Evolutionary conservation across 495 filamentous ascomycete genomes (phyloP).

Genomic region (Penicillium lagena): DNA sequence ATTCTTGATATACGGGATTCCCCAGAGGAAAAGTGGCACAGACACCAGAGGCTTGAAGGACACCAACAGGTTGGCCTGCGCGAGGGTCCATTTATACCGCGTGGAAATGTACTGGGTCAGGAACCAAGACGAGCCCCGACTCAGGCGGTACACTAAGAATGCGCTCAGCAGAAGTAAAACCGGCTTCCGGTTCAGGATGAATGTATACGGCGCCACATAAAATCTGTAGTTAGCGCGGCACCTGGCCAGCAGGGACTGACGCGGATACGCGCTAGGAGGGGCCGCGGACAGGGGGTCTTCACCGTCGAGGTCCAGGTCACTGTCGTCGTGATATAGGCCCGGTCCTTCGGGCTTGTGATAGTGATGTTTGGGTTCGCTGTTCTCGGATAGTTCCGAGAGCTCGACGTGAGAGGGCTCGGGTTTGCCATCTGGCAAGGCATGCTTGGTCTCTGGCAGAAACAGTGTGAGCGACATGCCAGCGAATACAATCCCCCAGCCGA

Average conservation of each 20-base stretch:
- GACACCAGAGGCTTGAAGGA: conserved; percentile 43
- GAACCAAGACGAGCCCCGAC: conserved; percentile 44
- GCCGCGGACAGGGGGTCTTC: conserved; percentile 8
- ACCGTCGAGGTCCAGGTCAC: conserved; percentile 9
- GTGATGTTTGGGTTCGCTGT: conserved; percentile 6
- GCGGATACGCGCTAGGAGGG: too few species aligned
- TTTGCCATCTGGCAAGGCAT: conserved; percentile 12
- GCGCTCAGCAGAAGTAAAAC: conserved; percentile 40
- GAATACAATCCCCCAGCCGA: conserved; percentile 36
- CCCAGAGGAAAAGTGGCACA: conserved; percentile 43
- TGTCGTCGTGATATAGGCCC: conserved; percentile 10
- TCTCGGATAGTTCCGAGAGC: conserved; percentile 23
- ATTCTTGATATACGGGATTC: conserved; percentile 36
- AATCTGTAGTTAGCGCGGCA: conserved; percentile 12
- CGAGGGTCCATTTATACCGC: conserved; percentile 48
- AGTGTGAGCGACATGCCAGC: conserved; percentile 32
- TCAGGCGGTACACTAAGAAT: conserved; percentile 47
- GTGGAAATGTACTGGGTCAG: conserved; percentile 53
- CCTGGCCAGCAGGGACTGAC: conserved; percentile 10
- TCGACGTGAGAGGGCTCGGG: conserved; percentile 18
- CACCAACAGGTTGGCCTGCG: conserved; percentile 48
- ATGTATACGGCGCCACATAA: conserved; percentile 31
- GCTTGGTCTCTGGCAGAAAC: conserved; percentile 50
- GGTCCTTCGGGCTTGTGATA: conserved; percentile 8
- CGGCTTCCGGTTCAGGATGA: conserved; percentile 38